These are phyloP conservation scores for Metschnikowia bowlesiae DNA, from an alignment of 805 yeast genomes.

Conservation along the genomic window DNA sequence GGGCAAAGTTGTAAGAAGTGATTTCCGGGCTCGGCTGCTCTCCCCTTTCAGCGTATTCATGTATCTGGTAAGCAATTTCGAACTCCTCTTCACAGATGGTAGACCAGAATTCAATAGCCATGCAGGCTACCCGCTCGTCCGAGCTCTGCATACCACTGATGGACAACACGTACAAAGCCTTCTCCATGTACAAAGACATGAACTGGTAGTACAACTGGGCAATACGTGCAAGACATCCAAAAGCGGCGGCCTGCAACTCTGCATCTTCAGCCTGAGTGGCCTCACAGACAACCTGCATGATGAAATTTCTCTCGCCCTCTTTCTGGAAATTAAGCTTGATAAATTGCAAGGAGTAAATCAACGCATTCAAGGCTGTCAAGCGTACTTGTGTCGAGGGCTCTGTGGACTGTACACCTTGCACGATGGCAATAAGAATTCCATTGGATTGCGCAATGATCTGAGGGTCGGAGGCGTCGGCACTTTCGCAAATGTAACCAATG, in stretches of 20 bases:
- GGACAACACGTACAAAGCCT: conserved; percentile 86
- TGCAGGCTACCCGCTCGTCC: conserved; percentile 86
- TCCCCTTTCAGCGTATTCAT: conserved; percentile 45
- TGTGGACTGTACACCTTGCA: conserved; percentile 87
- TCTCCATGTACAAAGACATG: conserved; percentile 96
- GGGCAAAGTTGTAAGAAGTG: conserved; percentile 73
- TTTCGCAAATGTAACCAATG: conserved; percentile 94
- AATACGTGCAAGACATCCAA: conserved; percentile 90
- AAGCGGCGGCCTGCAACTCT: conserved; percentile 89
- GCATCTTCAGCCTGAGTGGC: conserved; percentile 87
- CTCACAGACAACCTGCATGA: conserved; percentile 98
- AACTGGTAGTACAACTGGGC: conserved; percentile 83
- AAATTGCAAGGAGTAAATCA: conserved; percentile 86
- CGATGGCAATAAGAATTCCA: conserved; percentile 91
- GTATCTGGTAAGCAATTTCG: conserved; percentile 66
- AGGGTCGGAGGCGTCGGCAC: conserved; percentile 78
- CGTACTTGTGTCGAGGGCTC: conserved; percentile 76
- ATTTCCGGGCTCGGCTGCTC: conserved; percentile 37
- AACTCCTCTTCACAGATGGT: conserved; percentile 99
- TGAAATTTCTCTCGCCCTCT: conserved; percentile 93
- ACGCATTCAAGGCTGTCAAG: conserved; percentile 85
- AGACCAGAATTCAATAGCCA: conserved; percentile 99
- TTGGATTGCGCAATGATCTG: conserved; percentile 80
- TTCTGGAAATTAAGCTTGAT: conserved; percentile 82
- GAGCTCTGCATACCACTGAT: conserved; percentile 84